These are phyloP conservation scores for Exophiala xenobiotica DNA, from an alignment of 2,329 filamentous ascomycete species.

Conservation along the genomic window DNA sequence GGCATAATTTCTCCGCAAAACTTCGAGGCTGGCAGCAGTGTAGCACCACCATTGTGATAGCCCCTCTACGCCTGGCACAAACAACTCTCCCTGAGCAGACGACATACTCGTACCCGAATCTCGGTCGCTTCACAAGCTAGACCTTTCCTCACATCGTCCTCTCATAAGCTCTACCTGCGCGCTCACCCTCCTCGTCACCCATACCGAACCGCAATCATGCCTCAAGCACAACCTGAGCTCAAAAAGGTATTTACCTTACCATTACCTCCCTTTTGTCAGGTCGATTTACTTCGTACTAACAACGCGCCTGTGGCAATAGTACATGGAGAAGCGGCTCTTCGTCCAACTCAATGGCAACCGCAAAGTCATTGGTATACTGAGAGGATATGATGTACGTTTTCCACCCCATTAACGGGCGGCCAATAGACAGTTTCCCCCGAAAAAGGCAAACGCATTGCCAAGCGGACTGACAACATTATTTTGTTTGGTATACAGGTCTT, in stretches of 20 bases:
- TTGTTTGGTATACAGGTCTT: conserved; percentile 74
- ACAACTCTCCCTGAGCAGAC: neutral
- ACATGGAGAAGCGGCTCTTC: conserved; percentile 98
- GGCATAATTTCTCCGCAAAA: conserved; percentile 1
- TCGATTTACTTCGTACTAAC: conserved; percentile 14
- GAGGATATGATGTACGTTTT: conserved; percentile 85
- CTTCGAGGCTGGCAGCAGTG: neutral
- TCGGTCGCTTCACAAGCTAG: no score
- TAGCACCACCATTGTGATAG: neutral
- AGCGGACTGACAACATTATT: no score
- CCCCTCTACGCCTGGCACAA: neutral
- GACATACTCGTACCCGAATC: neutral
- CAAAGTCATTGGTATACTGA: conserved; percentile 90
- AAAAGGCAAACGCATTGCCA: no score
- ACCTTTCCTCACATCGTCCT: no score
- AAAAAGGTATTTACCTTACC: conserved; percentile 71
- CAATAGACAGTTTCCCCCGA: no score
- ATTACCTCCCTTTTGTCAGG: conserved; percentile 13
- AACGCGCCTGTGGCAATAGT: conserved; percentile 54
- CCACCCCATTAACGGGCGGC: neutral
- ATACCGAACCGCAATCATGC: conserved; percentile 58
- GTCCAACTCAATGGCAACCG: conserved; percentile 97
- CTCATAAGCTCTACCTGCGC: no score
- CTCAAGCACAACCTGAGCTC: conserved; percentile 96
- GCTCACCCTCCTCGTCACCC: neutral